Conservation (phyloP, 768 basidiomycete genomes). For the Agrocybe praecox region DNA sequence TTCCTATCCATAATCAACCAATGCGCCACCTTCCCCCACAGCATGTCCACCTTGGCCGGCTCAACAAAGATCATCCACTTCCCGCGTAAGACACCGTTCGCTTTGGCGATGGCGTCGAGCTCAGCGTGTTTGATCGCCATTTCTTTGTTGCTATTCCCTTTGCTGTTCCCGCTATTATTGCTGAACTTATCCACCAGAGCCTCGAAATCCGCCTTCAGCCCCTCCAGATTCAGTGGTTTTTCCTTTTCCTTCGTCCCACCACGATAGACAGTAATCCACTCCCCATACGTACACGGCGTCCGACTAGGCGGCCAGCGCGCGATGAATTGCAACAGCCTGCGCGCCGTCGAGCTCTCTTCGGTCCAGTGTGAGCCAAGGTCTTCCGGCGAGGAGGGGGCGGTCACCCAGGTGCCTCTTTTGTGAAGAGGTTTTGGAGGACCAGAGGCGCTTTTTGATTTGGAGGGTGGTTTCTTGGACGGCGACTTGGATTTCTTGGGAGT, state of each 20-base stretch:
- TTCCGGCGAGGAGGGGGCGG: conserved; percentile 14
- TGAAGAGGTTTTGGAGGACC: conserved; percentile 1
- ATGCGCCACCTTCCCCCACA: conserved; percentile 36
- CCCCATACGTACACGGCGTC: conserved; percentile 29
- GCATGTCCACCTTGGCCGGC: conserved; percentile 28
- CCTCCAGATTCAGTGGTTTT: conserved; percentile 12
- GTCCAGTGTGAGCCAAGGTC: conserved; percentile 23
- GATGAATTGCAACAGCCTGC: conserved; percentile 28
- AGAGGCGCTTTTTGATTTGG: not conserved
- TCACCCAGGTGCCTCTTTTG: conserved; percentile 15
- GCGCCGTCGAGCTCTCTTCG: conserved; percentile 22
- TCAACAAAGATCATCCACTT: conserved; percentile 43
- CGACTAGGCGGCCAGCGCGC: conserved; percentile 41
- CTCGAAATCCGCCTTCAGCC: conserved; percentile 18
- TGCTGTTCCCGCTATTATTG: too few relatives aligned
- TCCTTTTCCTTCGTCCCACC: conserved; percentile 14
- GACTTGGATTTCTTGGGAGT: too few relatives aligned
- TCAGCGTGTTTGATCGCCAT: conserved; percentile 27
- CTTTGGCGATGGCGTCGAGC: conserved; percentile 35
- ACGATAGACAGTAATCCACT: conserved; percentile 36
- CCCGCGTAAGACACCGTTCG: conserved; percentile 31
- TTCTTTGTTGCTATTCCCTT: not conserved
- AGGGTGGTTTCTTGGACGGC: not conserved
- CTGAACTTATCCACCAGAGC: conserved; percentile 22
- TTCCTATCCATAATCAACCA: conserved; percentile 27